phyloP scores from a whole-genome alignment of 257 asterid genomes.

The Misopates orontium region DNA sequence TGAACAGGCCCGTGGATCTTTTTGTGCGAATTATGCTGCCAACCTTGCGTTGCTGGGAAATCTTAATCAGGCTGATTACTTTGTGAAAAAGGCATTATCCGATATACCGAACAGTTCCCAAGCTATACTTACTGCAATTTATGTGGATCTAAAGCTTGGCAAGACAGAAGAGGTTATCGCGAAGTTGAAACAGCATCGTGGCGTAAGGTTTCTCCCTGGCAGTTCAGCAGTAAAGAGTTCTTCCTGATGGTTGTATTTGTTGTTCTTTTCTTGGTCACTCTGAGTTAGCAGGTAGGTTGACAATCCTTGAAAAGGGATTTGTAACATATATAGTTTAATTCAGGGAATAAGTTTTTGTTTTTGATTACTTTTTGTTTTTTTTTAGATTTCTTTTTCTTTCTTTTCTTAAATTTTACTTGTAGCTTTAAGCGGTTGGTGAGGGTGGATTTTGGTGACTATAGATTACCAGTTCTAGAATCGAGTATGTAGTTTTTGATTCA shows the following conservation, averaged over 20 bases:
- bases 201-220: slow-evolving; percentile 43
- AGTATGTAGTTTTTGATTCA: slow-evolving; percentile 45
- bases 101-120: slow-evolving; percentile 48
- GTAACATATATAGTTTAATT: slow-evolving; percentile 44
- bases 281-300: slow-evolving; percentile 39
- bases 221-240: slow-evolving; percentile 37
- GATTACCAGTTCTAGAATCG: slow-evolving; percentile 41
- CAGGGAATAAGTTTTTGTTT: slow-evolving; percentile 35
- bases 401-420: background rate
- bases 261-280: slow-evolving; percentile 32
- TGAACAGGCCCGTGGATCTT: slow-evolving; percentile 76
- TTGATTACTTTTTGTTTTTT: slow-evolving; percentile 20
- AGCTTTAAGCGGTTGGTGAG: slow-evolving; percentile 44
- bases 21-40: slow-evolving; percentile 62
- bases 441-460: slow-evolving; percentile 41
- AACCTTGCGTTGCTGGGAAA: slow-evolving; percentile 62
- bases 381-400: slow-evolving; percentile 38
- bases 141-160: slow-evolving; percentile 67
- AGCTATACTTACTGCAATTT: slow-evolving; percentile 64
- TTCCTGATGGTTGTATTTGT: slow-evolving; percentile 40
- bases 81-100: slow-evolving; percentile 49
- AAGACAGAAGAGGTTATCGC: slow-evolving; percentile 52
- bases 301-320: slow-evolving; percentile 34
- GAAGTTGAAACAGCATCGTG: slow-evolving; percentile 57
- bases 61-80: slow-evolving; percentile 54